These are phyloP conservation scores for Albizia julibrissin DNA, from an alignment of 306 rosid genomes.

Conservation along the genomic window DNA sequence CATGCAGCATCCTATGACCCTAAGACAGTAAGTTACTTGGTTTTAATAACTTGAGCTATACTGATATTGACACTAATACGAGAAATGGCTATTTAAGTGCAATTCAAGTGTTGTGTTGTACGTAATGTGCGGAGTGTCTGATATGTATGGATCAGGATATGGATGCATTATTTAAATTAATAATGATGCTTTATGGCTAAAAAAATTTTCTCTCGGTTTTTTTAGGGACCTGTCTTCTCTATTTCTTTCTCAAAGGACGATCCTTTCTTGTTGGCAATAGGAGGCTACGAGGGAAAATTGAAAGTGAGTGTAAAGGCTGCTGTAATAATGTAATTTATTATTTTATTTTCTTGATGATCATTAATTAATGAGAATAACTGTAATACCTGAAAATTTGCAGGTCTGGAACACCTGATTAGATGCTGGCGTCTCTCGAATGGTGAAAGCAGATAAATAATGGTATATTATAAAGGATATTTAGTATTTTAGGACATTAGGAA, in stretches of 20 bases:
- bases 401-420: not conserved
- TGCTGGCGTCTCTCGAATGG: not conserved
- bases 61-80: not conserved
- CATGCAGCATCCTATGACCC: constrained; percentile 63
- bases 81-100: not conserved
- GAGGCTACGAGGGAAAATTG: constrained; percentile 82
- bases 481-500: not conserved
- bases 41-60: not conserved
- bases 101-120: not conserved
- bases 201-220: constrained; percentile 22
- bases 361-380: not conserved
- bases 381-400: not conserved
- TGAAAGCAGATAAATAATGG: not conserved
- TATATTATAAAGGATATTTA: not conserved
- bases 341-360: not conserved
- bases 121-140: not conserved
- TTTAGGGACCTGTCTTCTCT: constrained; percentile 83
- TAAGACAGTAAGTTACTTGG: constrained; percentile 54
- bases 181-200: not conserved
- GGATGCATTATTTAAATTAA: not conserved
- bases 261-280: constrained; percentile 84
- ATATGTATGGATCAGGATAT: not conserved
- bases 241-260: constrained; percentile 74
- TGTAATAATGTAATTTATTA: not conserved
- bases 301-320: constrained; percentile 51